Base-by-base conservation (phyloP, 164 flowering plant species). In the Kalanchoe fedtschenkoi region DNA sequence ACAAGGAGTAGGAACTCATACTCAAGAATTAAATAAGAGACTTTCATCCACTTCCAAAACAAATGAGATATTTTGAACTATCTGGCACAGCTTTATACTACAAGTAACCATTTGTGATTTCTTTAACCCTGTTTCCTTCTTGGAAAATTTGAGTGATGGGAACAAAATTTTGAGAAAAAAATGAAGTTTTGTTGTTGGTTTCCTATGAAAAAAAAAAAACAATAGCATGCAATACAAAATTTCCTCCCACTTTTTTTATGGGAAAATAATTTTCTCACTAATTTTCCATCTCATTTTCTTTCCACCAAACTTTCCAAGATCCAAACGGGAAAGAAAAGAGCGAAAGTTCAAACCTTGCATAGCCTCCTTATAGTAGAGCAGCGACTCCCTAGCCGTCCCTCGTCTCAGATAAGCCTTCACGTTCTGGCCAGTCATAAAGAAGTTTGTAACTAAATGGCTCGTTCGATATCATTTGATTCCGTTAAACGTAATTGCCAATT, bases 381-480 rank as follows among this genome's bases (percentile, higher is more conserved):
- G 87, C 56, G 87, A 77, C 68, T 93, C 97, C 66, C 85, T 81
- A 43, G 99, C 96, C 17, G 96, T 82, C 61, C 97, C 99, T 67
- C 97, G 86, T 67, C 99, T 85, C 69, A 93, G 56, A 77, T 85
- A 93, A 37, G 99, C 92, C 75, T 93, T 93, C 63, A 93, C 97
- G 82, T 85, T 88, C 99, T 93, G 86, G 13, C 24, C 56, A 51
- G 56, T 51, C 30, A 51, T 26, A 19, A 19, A 14, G 3, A 51
- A 26, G 10, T 11, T 51, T 14, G 56, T 26, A 11, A 51, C 24
- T 13, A 47, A 47, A 22, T 47, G 15, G 24, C 56, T 13, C 5
- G 53, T 11, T 19, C 15, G 13, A 1, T 19, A 44, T 1, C 1
- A 24, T 16, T 2, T 6, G 1, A 4, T 5, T 42, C n/a, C 3